Evolutionary conservation across 1,284 basidiomycete species (phyloP).

Genomic region (Marasmius tenuissimus): DNA sequence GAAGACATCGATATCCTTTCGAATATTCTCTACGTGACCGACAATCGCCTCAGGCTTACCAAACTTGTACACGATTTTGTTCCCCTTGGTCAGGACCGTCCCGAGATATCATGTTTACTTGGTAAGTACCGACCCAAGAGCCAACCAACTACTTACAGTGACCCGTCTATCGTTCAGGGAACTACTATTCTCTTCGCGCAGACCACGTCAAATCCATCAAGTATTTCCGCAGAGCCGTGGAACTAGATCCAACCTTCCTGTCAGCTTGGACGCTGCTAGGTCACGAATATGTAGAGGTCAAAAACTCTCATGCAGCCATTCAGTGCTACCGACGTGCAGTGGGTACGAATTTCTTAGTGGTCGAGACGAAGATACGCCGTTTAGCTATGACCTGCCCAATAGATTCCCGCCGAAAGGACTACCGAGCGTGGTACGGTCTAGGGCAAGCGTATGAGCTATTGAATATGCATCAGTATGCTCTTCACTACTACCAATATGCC

Average conservation of each 20-base stretch:
- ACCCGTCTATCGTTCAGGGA: slow-evolving; percentile 54
- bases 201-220: slow-evolving; percentile 97
- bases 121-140: slow-evolving; percentile 47
- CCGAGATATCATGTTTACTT: slow-evolving; percentile 93
- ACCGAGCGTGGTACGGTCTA: slow-evolving; percentile 97
- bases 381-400: not conserved
- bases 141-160: not conserved
- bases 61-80: slow-evolving; percentile 92
- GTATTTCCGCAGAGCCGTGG: slow-evolving; percentile 92
- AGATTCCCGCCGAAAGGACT: slow-evolving; percentile 96
- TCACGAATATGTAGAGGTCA: slow-evolving; percentile 98
- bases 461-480: slow-evolving; percentile 94
- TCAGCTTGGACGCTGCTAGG: slow-evolving; percentile 99
- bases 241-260: slow-evolving; percentile 92
- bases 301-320: slow-evolving; percentile 98
- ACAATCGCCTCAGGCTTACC: slow-evolving; percentile 86
- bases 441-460: slow-evolving; percentile 97
- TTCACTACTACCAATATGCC: slow-evolving; percentile 96
- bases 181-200: slow-evolving; percentile 91
- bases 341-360: slow-evolving; percentile 1
- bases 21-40: slow-evolving; percentile 95
- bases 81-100: slow-evolving; percentile 84
- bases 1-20: slow-evolving; percentile 97
- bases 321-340: slow-evolving; percentile 96
- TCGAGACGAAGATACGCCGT: too few species aligned